Base-by-base conservation (phyloP, 1,139 yeast species). In the Wickerhamomyces sp. region DNA sequence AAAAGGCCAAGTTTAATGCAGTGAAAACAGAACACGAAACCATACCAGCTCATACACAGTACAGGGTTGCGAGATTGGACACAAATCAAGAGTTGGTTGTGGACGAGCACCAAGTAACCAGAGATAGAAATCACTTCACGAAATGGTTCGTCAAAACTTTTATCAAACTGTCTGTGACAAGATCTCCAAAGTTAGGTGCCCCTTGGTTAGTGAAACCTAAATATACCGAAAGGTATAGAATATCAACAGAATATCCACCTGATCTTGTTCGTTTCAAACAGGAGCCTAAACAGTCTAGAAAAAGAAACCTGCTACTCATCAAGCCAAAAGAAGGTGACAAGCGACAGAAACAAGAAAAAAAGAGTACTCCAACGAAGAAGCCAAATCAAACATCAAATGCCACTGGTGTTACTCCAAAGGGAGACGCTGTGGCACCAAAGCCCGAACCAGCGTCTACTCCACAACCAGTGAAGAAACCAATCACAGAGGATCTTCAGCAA, bases 141-240 rank as follows among this genome's bases (percentile, higher is more conserved):
- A 91, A 91, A 57, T 82, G 91, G 75, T 71, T 85, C 40, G 82
- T 91, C 27, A 83, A 89, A 57, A 85, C 96, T 0, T 91, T 91
- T 50, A 75, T 91, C 51, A 89, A 89, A 53, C 72, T 88, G 49
- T 78, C 95, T 6, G 77, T 91, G 49, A 71, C 86, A 4, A 73
- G 96, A 47, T 86, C 91, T 5, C 73, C 81, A 39, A 84, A 84
- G 67, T 71, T 82, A 29, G 96, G 97, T 2, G 94, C 97, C 3
- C 97, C 98, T 2, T 91, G 97, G 97, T 79, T 91, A 15, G 94
- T 91, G n/a, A 84, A 83, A 55, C 78, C 75, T 23, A 78, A 80
- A 47, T 87, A 76, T 55, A 59, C 84, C 2, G 67, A 64, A 40
- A 70, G 69, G 44, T 78, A 75, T 52, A 62, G 81, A 47, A 78